A percentile compares a stretch with the other conserved stretches of the same genome.
These are phyloP conservation scores for Aspergillus quadricinctus DNA, from an alignment of 2,329 filamentous ascomycete genomes.

Conservation along the genomic window DNA sequence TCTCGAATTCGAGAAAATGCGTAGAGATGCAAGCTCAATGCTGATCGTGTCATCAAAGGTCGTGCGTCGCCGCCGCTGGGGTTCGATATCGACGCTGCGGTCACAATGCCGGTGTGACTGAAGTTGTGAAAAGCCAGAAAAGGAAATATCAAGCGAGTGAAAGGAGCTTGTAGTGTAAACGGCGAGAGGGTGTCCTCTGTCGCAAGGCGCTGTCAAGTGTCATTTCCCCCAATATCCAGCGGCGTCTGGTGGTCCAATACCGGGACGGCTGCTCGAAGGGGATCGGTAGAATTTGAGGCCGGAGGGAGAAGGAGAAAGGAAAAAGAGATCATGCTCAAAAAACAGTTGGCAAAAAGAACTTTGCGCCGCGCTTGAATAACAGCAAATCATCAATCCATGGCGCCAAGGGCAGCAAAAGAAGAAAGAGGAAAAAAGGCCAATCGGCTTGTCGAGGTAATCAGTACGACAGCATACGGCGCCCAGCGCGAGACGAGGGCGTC, in stretches of 20 bases:
- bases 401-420: constrained; percentile 19
- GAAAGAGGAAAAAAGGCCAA: constrained; percentile 3
- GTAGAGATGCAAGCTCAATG: background rate
- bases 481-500: constrained; percentile 30
- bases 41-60: background rate
- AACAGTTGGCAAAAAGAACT: constrained; percentile 3
- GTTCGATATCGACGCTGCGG: background rate
- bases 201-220: background rate
- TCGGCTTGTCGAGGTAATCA: constrained; percentile 15
- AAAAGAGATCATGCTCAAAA: constrained; percentile 9
- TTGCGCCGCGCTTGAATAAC: constrained; percentile 9
- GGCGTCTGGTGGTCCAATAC: background rate
- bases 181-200: background rate
- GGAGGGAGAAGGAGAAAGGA: constrained; percentile 15
- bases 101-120: constrained; percentile 4
- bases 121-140: constrained; percentile 5
- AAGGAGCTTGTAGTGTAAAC: constrained; percentile 7
- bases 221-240: background rate
- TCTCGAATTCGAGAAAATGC: background rate
- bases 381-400: constrained; percentile 20
- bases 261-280: background rate
- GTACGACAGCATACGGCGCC: constrained; percentile 44
- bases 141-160: constrained; percentile 17
- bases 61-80: background rate
- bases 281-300: constrained; percentile 1